phyloP scores from a whole-genome alignment of 2,329 filamentous ascomycete genomes.

The Aphanocladium album region DNA sequence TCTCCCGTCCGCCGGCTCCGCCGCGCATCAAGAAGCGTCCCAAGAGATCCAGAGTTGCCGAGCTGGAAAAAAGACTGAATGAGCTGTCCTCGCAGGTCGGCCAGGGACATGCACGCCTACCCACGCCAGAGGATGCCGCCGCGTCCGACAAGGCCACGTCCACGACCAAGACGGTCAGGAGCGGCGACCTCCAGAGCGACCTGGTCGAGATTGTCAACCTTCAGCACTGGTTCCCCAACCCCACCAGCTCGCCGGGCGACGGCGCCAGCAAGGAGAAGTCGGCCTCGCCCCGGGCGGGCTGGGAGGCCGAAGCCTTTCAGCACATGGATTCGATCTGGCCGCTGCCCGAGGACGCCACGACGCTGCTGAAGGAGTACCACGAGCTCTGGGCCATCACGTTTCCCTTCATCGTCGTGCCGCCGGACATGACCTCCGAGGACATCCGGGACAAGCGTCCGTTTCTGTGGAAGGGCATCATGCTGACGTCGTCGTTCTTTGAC shows the following conservation, averaged over 20 bases:
- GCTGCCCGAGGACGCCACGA: conserved; percentile 34
- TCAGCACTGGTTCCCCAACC: conserved; percentile 31
- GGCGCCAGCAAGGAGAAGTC: conserved; percentile 2
- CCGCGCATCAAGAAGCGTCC: conserved; percentile 42
- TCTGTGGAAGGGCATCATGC: conserved; percentile 47
- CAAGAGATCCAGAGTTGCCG: conserved; percentile 44
- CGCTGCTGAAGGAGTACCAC: conserved; percentile 33
- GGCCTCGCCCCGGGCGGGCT: conserved; percentile 11
- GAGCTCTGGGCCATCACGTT: conserved; percentile 31
- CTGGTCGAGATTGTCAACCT: conserved; percentile 21
- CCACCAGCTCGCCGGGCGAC: background rate
- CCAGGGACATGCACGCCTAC: conserved; percentile 14
- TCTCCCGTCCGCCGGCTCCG: conserved; percentile 42
- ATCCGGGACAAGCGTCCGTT: conserved; percentile 37
- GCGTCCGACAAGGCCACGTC: conserved; percentile 2
- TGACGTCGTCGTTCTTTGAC: conserved; percentile 38
- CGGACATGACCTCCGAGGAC: conserved; percentile 29
- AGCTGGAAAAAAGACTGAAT: conserved; percentile 46
- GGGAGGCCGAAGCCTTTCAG: conserved; percentile 18
- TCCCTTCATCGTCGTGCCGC: conserved; percentile 42
- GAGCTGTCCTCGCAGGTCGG: conserved; percentile 39
- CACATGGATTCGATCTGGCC: conserved; percentile 37
- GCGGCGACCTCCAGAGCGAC: conserved; percentile 8
- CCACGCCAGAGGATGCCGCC: conserved; percentile 11
- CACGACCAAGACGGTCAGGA: conserved; percentile 9